These are phyloP conservation scores for Fusarium oligoseptatum DNA, from an alignment of 2,329 filamentous ascomycete genomes.

Conservation along the genomic window DNA sequence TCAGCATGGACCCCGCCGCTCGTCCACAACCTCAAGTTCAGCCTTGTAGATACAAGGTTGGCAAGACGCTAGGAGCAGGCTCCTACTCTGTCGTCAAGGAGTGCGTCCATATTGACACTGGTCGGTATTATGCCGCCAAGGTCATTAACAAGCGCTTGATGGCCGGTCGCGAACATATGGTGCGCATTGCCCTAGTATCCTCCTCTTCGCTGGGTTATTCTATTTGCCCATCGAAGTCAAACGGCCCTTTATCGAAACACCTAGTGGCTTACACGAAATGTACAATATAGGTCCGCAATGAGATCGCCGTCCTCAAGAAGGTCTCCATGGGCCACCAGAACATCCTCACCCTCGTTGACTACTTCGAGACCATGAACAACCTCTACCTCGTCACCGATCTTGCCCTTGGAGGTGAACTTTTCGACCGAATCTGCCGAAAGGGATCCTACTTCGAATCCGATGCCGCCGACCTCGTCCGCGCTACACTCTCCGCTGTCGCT, in stretches of 20 bases:
- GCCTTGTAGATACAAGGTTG: constrained; percentile 98
- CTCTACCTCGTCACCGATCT: constrained; percentile 98
- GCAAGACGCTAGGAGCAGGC: constrained; percentile 95
- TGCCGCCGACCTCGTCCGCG: constrained; percentile 93
- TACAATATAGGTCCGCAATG: constrained; percentile 83
- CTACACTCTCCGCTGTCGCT: constrained; percentile 95
- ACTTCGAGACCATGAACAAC: constrained; percentile 99
- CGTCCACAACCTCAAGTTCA: constrained; percentile 75
- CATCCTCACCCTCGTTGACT: constrained; percentile 96
- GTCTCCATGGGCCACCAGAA: constrained; percentile 99
- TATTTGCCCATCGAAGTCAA: not conserved
- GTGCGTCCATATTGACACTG: constrained; percentile 98
- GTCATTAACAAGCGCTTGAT: constrained; percentile 99
- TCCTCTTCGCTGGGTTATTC: not conserved
- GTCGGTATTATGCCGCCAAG: constrained; percentile 97
- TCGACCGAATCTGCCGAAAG: constrained; percentile 98
- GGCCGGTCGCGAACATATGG: constrained; percentile 98
- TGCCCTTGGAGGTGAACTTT: constrained; percentile 94
- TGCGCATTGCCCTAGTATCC: constrained; percentile 55
- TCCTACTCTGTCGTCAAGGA: constrained; percentile 99
- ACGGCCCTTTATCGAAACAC: not conserved
- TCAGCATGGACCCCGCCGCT: constrained; percentile 41
- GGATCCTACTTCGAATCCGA: constrained; percentile 99
- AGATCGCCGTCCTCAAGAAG: constrained; percentile 96
- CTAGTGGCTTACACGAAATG: constrained; percentile 27